Evolutionary conservation across 1,284 basidiomycete species (phyloP).

Genomic region (Cutaneotrichosporon dermatis): DNA sequence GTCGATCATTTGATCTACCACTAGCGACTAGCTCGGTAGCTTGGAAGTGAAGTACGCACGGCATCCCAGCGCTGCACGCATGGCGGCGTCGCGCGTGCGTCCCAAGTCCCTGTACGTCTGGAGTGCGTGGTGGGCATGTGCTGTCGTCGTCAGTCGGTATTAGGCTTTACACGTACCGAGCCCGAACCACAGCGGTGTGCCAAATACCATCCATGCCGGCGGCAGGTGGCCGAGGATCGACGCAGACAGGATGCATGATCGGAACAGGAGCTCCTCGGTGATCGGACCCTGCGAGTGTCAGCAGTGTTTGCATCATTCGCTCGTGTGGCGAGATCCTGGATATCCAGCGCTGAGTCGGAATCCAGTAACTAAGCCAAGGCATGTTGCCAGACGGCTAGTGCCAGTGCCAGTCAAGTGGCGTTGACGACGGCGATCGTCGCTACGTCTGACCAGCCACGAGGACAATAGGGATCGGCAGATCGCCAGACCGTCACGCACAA

Average conservation of each 20-base stretch:
- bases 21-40: too few relatives aligned
- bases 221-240: constrained; percentile 66
- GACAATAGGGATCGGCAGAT: too few relatives aligned
- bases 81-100: constrained; percentile 58
- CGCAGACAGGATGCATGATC: constrained; percentile 72
- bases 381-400: too few relatives aligned
- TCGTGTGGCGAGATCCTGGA: too few relatives aligned
- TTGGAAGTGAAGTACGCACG: constrained; percentile 53
- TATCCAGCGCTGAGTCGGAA: too few relatives aligned
- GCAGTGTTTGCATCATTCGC: too few relatives aligned
- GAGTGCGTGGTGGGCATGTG: constrained; percentile 87
- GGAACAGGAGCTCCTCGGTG: constrained; percentile 89
- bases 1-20: too few relatives aligned
- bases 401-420: too few relatives aligned
- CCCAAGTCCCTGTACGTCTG: constrained; percentile 73
- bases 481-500: constrained; percentile 52
- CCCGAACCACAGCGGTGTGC: constrained; percentile 82
- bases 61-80: constrained; percentile 58
- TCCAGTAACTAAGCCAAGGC: too few relatives aligned
- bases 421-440: too few relatives aligned
- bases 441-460: too few relatives aligned
- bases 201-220: constrained; percentile 62
- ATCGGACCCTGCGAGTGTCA: constrained; percentile 63
- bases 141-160: constrained; percentile 48
- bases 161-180: constrained; percentile 57